Base-by-base conservation (phyloP, 2,329 filamentous ascomycete species). In the Elsinoe necatrix region DNA sequence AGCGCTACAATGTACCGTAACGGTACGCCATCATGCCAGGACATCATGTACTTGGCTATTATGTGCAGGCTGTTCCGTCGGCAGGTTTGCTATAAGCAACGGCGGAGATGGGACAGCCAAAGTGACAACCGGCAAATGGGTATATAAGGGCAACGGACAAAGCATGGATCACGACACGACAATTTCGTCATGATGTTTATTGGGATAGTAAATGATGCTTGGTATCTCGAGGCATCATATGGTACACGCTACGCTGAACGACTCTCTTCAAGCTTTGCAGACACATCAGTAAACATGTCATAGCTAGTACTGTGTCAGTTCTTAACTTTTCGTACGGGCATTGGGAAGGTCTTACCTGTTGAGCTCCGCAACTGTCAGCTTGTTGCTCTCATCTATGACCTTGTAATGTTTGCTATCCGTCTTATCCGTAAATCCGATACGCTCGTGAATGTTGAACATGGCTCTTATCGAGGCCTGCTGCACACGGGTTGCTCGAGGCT, bases 291-390 rank as follows among this genome's bases (percentile, higher is more conserved):
- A 63, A 80, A 75, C 78, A 83, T 81, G 62, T 83, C 78, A 60
- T 83, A 83, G 12, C 77, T 79, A 31, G 11, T 31, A 31, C 29
- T 5, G 5, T 31, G 29, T 31, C 11, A 31, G 29, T 31, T 11
- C 29, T 31, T 31, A 31, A n/a, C n/a, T 31, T 5, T 11, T 6
- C 6, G 11, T 31, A 11, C 11, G 29, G 5, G 29, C 29, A 11
- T 31, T 83, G n/a, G 78, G 60, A 83, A 83, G 12, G 77, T 79
- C 77, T 72, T 71, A 81, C 73, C 74, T 73, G 59, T 86, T 86
- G 82, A 86, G 85, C 66, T 86, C 83, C 60, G 85, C 81, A 51
- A 86, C 85, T 0, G 83, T 86, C 29, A 86, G 64, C 60, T 83
- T 83, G 47, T 80, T 75, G 61, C 73, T 78, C 62, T 82, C 76